Percentiles rank a stretch among this genome's conserved stretches.
Evolutionary conservation across 208 protist species (phyloP).

Genomic region (Wallacemonas collosoma): DNA sequence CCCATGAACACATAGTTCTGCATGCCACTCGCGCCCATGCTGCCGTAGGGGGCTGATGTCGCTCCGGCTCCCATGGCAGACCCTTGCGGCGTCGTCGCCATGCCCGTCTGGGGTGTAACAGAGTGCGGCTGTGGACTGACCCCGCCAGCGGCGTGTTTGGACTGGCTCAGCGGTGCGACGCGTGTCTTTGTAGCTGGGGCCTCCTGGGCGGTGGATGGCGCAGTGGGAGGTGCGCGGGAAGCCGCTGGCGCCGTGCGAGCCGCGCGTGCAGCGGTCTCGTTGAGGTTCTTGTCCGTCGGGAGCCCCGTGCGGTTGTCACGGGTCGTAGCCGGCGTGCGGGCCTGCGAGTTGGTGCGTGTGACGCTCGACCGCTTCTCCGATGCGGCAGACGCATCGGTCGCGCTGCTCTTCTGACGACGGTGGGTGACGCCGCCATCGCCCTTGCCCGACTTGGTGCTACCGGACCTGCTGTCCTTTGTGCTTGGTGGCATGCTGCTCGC

Average conservation of each 20-base stretch:
- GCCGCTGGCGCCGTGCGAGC: not conserved
- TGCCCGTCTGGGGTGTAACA: too few relatives aligned
- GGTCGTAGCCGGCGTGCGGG: conserved; percentile 4
- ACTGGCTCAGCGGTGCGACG: conserved; percentile 7
- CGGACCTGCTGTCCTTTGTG: conserved; percentile 3
- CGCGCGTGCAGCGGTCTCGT: not conserved
- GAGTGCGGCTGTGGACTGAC: not conserved
- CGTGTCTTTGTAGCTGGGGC: conserved; percentile 6
- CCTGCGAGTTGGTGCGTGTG: conserved; percentile 7
- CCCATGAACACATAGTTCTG: conserved; percentile 20
- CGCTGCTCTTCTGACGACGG: conserved; percentile 12
- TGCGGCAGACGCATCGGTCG: not conserved
- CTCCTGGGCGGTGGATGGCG: not conserved
- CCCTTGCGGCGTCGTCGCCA: not conserved
- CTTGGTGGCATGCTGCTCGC: not conserved
- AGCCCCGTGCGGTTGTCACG: conserved; percentile 15
- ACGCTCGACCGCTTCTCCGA: not conserved
- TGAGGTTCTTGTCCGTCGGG: not conserved
- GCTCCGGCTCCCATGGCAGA: not conserved
- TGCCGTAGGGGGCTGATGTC: conserved; percentile 13
- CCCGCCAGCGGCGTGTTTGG: conserved; percentile 1
- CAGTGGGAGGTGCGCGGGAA: not conserved
- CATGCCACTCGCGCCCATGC: conserved; percentile 11
- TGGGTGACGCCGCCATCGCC: not conserved
- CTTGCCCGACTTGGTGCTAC: not conserved